Conservation (phyloP, 1,284 basidiomycete species). For the Somion occarium region DNA sequence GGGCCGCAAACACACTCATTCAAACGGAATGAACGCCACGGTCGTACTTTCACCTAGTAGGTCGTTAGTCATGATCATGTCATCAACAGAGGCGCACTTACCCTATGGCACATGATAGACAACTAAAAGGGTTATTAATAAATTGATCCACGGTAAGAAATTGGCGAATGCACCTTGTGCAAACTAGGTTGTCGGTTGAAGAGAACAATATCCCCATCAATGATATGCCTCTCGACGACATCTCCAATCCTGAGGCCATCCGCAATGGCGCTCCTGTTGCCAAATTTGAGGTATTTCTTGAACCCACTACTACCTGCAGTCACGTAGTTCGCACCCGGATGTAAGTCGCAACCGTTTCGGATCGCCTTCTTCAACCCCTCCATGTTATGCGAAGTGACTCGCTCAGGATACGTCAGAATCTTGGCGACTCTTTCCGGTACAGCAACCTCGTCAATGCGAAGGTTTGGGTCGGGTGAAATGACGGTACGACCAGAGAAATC, state of each 20-base stretch:
- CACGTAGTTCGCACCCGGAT: conserved; percentile 97
- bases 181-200: conserved; percentile 99
- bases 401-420: conserved; percentile 94
- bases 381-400: conserved; percentile 93
- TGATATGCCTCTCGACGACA: conserved; percentile 89
- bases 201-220: conserved; percentile 95
- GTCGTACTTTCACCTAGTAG: conserved; percentile 79
- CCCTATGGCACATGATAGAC: conserved; percentile 98
- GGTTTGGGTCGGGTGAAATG: conserved; percentile 97
- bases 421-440: conserved; percentile 96
- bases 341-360: conserved; percentile 86
- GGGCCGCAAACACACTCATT: conserved; percentile 99
- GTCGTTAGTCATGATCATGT: neutral
- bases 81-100: conserved; percentile 28
- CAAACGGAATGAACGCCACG: conserved; percentile 96
- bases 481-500: conserved; percentile 99
- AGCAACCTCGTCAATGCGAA: conserved; percentile 97
- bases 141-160: conserved; percentile 22
- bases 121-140: conserved; percentile 46
- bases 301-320: conserved; percentile 71
- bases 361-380: conserved; percentile 75
- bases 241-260: conserved; percentile 81
- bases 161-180: conserved; percentile 65
- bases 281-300: conserved; percentile 87
- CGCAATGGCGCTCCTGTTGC: conserved; percentile 71